A percentile compares a stretch with the other conserved stretches of the same genome.
phyloP scores from a whole-genome alignment of 2,329 filamentous ascomycete species.

The Ophiostoma tasmaniense region DNA sequence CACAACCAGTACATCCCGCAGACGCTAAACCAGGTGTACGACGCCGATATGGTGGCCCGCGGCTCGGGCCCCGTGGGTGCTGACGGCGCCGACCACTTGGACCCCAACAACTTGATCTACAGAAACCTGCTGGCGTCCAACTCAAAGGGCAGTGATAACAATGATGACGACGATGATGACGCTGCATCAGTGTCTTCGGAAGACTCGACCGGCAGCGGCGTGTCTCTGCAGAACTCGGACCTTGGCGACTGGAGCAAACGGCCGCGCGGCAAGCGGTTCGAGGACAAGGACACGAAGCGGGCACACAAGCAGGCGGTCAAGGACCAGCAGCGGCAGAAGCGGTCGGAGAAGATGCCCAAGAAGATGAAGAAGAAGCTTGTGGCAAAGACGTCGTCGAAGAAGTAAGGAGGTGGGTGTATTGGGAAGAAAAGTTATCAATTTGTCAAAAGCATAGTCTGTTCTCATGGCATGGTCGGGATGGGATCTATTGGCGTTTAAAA shows the following conservation, averaged over 20 bases:
- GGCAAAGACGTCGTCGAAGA: constrained; percentile 38
- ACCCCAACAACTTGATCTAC: constrained; percentile 46
- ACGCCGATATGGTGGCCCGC: constrained; percentile 70
- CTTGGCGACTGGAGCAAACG: constrained; percentile 28
- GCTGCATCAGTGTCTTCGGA: constrained; percentile 20
- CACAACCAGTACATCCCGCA: constrained; percentile 94
- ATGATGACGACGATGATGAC: not conserved
- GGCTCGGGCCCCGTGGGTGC: constrained; percentile 27
- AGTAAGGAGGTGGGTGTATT: not conserved
- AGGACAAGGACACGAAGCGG: constrained; percentile 86
- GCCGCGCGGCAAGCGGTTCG: constrained; percentile 74
- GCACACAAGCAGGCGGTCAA: constrained; percentile 85
- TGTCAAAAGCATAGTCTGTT: not conserved
- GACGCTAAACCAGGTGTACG: constrained; percentile 90
- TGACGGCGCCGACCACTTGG: constrained; percentile 65
- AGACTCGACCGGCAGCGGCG: not conserved
- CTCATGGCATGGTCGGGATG: constrained; percentile 19
- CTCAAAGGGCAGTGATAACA: constrained; percentile 42
- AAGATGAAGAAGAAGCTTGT: constrained; percentile 87
- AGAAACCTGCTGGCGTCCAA: constrained; percentile 71
- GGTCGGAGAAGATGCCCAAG: constrained; percentile 94
- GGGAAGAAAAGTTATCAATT: not conserved
- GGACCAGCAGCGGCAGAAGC: constrained; percentile 88
- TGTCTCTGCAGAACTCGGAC: constrained; percentile 3
- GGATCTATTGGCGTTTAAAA: constrained; percentile 2